Conservation (phyloP, 371 early-diverging fungal species). For the Mucor sp. region DNA sequence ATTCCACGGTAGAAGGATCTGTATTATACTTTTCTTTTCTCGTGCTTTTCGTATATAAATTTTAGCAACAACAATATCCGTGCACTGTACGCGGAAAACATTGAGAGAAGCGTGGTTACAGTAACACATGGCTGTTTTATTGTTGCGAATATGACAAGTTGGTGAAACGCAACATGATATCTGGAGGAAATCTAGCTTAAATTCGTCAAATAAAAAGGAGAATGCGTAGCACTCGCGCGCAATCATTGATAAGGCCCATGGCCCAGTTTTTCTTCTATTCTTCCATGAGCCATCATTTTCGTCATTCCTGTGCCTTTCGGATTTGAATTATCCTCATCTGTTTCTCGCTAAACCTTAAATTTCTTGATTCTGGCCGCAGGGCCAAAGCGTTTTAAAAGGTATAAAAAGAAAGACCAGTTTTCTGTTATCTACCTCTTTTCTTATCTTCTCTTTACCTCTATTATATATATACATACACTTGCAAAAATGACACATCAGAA, state of each 20-base stretch:
- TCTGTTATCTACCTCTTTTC: background rate
- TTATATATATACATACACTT: background rate
- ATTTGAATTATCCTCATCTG: background rate
- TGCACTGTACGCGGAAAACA: background rate
- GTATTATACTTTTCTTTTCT: too few relatives aligned
- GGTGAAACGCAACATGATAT: background rate
- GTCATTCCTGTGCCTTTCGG: conserved; percentile 8
- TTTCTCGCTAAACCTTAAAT: background rate
- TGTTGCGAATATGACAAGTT: background rate
- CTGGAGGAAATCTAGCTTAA: background rate
- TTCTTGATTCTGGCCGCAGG: background rate
- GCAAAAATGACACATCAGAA: conserved; percentile 3
- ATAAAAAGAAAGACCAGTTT: background rate
- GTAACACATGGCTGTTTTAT: background rate
- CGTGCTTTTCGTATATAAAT: too few relatives aligned
- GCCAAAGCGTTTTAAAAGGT: background rate
- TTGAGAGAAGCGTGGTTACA: background rate
- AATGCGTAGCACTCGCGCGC: background rate
- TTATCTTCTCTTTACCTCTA: background rate
- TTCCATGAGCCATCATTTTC: background rate
- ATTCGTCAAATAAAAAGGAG: background rate
- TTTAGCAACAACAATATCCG: background rate
- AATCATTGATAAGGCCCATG: background rate
- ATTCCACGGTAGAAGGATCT: too few relatives aligned
- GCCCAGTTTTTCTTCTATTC: background rate